Evolutionary conservation across 345 rosid species (phyloP).

Genomic region (Brassica carinata): DNA sequence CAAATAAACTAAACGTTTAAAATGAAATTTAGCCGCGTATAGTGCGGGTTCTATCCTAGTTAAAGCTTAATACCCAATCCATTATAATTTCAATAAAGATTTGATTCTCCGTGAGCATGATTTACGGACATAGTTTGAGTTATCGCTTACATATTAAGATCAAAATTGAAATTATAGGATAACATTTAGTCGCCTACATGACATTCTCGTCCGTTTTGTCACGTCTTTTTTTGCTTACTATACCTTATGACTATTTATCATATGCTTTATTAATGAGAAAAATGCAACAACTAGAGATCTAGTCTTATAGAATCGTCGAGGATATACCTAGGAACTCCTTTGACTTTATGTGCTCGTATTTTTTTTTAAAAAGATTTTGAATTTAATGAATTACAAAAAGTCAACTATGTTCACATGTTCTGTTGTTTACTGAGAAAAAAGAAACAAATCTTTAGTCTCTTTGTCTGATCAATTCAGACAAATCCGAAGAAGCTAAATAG

Average conservation of each 20-base stretch:
- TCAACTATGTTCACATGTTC: constrained; percentile 35
- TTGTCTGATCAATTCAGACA: constrained; percentile 39
- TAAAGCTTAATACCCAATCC: background rate
- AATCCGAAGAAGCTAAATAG: constrained; percentile 2
- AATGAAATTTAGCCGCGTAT: no score
- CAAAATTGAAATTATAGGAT: constrained; percentile 19
- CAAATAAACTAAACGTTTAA: no score
- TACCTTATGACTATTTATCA: background rate
- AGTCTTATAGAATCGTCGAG: constrained; percentile 8
- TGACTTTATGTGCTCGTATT: constrained; percentile 19
- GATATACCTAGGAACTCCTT: constrained; percentile 22
- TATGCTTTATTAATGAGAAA: background rate
- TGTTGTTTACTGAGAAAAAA: background rate
- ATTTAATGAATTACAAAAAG: constrained; percentile 10
- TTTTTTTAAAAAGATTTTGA: background rate
- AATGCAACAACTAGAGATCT: background rate
- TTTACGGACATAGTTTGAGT: background rate
- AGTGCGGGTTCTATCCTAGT: no score
- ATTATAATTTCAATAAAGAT: background rate
- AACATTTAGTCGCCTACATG: constrained; percentile 35
- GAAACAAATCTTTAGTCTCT: background rate
- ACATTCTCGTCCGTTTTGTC: constrained; percentile 21
- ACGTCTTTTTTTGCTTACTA: constrained; percentile 23
- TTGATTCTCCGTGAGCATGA: background rate
- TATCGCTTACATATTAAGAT: background rate